Base-by-base conservation (phyloP, 2,329 filamentous ascomycete genomes). In the Penicillium sp. region DNA sequence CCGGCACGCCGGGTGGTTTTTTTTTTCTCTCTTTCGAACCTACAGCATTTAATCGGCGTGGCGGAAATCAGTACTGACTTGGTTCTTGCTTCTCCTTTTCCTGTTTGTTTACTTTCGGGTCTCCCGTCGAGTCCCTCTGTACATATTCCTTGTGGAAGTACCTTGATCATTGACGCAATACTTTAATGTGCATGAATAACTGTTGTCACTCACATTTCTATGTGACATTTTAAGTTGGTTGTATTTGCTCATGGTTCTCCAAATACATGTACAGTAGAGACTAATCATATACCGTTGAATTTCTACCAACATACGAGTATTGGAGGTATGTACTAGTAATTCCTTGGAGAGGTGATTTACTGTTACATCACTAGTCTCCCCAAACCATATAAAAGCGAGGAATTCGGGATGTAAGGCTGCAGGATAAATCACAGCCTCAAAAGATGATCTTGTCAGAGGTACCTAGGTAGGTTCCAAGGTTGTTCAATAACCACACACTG, bases 21-120 rank as follows among this genome's bases (percentile, higher is more conserved):
- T n/a, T n/a, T n/a, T n/a, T n/a, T n/a, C n/a, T n/a, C n/a, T 60
- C 42, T 57, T 58, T 61, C 46, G 45, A 60, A 55, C 45, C 57
- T 60, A 62, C 60, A 54, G 61, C 65, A 67, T 67, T 67, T 67
- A 67, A 65, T 67, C 40, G 64, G 64, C 60, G 61, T 61, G 56
- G 57, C 41, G 58, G 45, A 62, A 51, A 38, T 47, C 55, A 40
- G 29, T 31, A 37, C 46, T 41, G 31, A 37, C 33, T 41, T 51
- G 37, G 29, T 53, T 53, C 41, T 52, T 46, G 49, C 49, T 56
- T 37, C 47, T 40, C 55, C 41, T 29, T 51, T 56, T 27, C 50
- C 35, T 51, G 55, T 57, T 37, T 41, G 55, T 37, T 46, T 57
- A 57, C 55, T 48, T 57, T 47, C 2, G 55, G 55, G 42, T 27